These are phyloP conservation scores for Epichloe bromicola DNA, from an alignment of 2,329 filamentous ascomycete genomes.

Conservation along the genomic window DNA sequence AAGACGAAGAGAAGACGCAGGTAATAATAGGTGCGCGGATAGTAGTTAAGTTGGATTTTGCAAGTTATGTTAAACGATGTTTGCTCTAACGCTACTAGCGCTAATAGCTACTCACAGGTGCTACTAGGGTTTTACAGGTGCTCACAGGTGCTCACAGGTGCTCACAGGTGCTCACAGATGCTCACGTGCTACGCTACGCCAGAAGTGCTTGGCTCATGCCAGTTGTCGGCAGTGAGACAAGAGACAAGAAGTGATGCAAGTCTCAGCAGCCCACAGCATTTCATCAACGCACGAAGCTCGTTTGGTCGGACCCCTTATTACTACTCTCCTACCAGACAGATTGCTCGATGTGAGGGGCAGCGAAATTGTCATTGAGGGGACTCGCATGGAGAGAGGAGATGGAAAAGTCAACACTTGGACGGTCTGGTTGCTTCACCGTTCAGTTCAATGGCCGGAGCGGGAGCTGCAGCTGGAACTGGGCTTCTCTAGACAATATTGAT, in stretches of 20 bases:
- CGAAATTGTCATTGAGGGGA: background rate
- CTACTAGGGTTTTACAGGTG: too few species aligned
- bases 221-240: background rate
- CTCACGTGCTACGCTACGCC: background rate
- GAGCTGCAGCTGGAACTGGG: background rate
- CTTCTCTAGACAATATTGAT: background rate
- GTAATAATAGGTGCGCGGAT: too few species aligned
- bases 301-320: background rate
- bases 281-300: background rate
- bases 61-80: too few species aligned
- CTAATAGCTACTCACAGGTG: too few species aligned
- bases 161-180: too few species aligned
- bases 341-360: background rate
- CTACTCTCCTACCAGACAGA: too few species aligned
- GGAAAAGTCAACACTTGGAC: too few species aligned
- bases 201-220: background rate
- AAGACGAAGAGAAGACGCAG: too few species aligned
- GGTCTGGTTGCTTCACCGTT: background rate
- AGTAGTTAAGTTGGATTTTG: too few species aligned
- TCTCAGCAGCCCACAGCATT: constrained; percentile 1
- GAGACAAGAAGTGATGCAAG: background rate
- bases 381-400: too few species aligned
- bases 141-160: too few species aligned
- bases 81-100: too few species aligned
- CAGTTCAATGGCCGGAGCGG: background rate